Evolutionary conservation across 2,329 filamentous ascomycete species (phyloP), one percentile per base, ranked within the genome.

Genomic region (Aspergillus brunneoviolaceus): DNA sequence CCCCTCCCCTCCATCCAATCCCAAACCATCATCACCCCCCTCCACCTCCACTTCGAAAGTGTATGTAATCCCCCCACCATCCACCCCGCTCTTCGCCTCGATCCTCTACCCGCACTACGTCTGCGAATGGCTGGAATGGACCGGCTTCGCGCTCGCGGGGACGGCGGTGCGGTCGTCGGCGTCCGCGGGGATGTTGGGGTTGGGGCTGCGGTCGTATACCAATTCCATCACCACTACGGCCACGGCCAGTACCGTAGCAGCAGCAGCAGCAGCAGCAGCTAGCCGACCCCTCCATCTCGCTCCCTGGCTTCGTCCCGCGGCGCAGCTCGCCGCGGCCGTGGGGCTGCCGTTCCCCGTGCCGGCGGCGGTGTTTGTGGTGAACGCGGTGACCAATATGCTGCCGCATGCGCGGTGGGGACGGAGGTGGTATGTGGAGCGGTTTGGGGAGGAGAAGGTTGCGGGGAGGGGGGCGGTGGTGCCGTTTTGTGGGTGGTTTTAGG

Each of bases 101-200:
- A 85, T 96, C 72, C 82, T 98, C 60, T 96, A 89, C 75, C 92
- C 95, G 66, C 95, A 99, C 75, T 99, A 97, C 75, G 82, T 96
- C n/a, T 90, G 89, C 72, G 95, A 99, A 79, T 99, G 95, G 95
- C 74, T 96, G 56, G 95, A 99, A 81, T 99, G 95, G 95, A 76
- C 84, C 3, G 95, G 95, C 0, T 99, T 92, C 75, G 92, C 89
- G 81, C 84, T 96, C 29, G 71, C 77, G 11, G 79, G 76, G 10
- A 73, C 73, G 0, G 67, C 74, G 0, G 71, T 79, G 14, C 74
- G 49, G 63, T 52, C 25, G 23, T 39, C 51, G 16, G 45, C 42
- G 11, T 10, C 3, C 1, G 1, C 11, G 11, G 33, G 33, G 33
- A 10, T 33, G 33, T 14, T 35, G 33, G 33, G 10, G 14, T 35